These are phyloP conservation scores for Acanthochlamys bracteata DNA, from an alignment of 106 monocot species.

Conservation along the genomic window DNA sequence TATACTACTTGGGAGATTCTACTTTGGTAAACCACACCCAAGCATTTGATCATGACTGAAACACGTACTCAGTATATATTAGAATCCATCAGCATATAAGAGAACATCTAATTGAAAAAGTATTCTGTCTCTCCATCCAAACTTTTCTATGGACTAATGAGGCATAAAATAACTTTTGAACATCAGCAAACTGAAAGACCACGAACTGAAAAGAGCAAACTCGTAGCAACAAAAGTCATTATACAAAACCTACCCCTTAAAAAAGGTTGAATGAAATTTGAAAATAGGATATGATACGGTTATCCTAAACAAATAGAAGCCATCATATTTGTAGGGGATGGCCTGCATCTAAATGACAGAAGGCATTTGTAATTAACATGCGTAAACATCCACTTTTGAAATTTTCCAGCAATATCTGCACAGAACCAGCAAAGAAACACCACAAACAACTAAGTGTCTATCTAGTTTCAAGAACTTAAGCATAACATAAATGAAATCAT, in stretches of 20 bases:
- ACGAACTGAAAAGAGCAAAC: not conserved
- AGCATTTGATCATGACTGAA: too few relatives aligned
- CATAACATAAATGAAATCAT: not conserved
- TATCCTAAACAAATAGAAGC: slow-evolving; percentile 77
- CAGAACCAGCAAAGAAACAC: slow-evolving; percentile 9
- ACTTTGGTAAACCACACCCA: too few relatives aligned
- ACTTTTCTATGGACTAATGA: too few relatives aligned
- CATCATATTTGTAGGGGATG: slow-evolving; percentile 82
- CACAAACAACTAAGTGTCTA: not conserved
- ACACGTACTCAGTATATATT: too few relatives aligned
- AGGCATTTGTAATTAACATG: slow-evolving; percentile 80
- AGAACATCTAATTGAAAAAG: too few relatives aligned
- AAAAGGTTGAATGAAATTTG: not conserved
- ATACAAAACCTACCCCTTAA: not conserved
- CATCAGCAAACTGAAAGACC: too few relatives aligned
- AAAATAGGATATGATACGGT: slow-evolving; percentile 38
- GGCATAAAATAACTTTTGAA: too few relatives aligned
- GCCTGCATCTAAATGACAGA: slow-evolving; percentile 61
- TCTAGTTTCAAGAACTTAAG: not conserved
- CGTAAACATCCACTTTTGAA: slow-evolving; percentile 68
- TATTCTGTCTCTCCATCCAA: too few relatives aligned
- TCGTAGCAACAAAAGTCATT: not conserved
- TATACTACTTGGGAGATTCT: too few relatives aligned
- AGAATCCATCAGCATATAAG: too few relatives aligned
- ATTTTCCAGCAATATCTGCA: slow-evolving; percentile 82